These are phyloP conservation scores for Zoysia japonica DNA, from an alignment of 176 grass and related monocot species.

Conservation along the genomic window DNA sequence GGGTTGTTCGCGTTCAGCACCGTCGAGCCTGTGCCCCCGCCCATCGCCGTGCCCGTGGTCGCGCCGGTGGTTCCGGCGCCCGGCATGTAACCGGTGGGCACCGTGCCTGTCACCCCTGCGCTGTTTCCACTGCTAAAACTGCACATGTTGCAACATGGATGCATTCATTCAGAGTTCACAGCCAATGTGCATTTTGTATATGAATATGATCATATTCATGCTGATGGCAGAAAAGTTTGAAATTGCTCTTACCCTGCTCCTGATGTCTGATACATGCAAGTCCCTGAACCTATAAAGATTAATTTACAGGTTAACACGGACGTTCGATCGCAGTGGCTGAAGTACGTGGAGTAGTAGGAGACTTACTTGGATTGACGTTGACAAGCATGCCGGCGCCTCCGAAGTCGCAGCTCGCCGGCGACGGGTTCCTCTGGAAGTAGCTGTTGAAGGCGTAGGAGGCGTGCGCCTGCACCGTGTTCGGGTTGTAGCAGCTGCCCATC, in stretches of 20 bases:
- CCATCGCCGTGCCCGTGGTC: constrained; percentile 12
- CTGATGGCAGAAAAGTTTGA: neutral
- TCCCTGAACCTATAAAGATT: constrained; percentile 60
- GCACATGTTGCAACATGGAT: neutral
- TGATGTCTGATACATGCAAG: constrained; percentile 65
- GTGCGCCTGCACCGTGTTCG: constrained; percentile 71
- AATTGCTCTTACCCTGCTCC: constrained; percentile 55
- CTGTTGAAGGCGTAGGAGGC: constrained; percentile 95
- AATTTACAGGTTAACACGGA: neutral
- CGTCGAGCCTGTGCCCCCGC: constrained; percentile 55
- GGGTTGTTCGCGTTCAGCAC: constrained; percentile 70
- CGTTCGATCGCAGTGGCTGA: neutral
- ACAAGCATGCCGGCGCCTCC: constrained; percentile 82
- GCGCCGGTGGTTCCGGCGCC: constrained; percentile 29
- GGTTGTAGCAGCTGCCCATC: constrained; percentile 84
- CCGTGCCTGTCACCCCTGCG: constrained; percentile 40
- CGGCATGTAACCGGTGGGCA: constrained; percentile 45
- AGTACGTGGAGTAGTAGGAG: neutral
- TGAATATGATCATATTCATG: neutral
- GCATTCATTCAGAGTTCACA: neutral
- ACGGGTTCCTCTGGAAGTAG: constrained; percentile 91
- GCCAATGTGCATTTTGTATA: neutral
- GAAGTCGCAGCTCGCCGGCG: constrained; percentile 86
- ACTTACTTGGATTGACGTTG: constrained; percentile 85
- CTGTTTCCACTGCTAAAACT: constrained; percentile 52